These are phyloP conservation scores for Sarocladium strictum DNA, from an alignment of 2,329 filamentous ascomycete genomes.

Conservation along the genomic window DNA sequence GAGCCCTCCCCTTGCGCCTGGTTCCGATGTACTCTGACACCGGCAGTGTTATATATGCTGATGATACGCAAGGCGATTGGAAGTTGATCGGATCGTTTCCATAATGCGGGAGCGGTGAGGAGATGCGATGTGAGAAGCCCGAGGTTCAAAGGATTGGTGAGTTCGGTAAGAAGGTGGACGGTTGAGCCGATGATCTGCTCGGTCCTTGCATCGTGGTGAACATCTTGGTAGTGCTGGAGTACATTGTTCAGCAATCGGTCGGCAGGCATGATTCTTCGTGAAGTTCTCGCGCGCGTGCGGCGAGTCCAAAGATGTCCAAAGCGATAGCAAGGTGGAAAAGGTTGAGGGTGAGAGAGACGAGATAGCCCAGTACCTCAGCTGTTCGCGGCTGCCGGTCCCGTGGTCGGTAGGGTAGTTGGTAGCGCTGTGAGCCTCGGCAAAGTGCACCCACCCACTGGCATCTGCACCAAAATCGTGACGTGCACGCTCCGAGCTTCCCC, in stretches of 20 bases:
- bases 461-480: not conserved
- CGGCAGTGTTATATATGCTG: conserved; percentile 66
- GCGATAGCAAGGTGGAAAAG: too few species aligned
- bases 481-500: not conserved
- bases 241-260: conserved; percentile 63
- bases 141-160: conserved; percentile 71
- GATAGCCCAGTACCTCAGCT: too few species aligned
- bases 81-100: conserved; percentile 54
- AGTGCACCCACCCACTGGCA: not conserved
- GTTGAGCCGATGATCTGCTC: conserved; percentile 60
- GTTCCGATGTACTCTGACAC: conserved; percentile 45
- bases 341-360: too few species aligned
- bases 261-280: conserved; percentile 50
- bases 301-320: not conserved
- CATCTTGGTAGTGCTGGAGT: conserved; percentile 52
- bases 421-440: conserved; percentile 3
- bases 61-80: conserved; percentile 60
- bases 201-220: conserved; percentile 43
- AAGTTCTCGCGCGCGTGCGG: not conserved
- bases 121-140: conserved; percentile 67
- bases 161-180: conserved; percentile 58
- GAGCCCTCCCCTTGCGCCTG: conserved; percentile 37
- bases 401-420: not conserved
- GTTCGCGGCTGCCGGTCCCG: too few species aligned
- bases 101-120: conserved; percentile 65